These are phyloP conservation scores for Lichtheimia hyalospora DNA, from an alignment of 371 early-diverging fungal species.

Conservation along the genomic window DNA sequence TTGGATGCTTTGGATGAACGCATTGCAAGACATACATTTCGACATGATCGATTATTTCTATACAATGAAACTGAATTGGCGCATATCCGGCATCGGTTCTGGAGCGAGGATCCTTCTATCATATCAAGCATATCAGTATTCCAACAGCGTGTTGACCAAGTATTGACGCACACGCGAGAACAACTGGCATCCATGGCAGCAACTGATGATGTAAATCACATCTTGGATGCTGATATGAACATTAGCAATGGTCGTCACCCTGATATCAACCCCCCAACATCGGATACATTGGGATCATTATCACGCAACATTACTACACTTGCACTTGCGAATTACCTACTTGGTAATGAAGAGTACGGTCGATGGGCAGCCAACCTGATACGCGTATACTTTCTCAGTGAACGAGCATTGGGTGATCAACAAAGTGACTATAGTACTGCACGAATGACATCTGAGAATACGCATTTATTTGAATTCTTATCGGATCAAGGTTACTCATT, in stretches of 20 bases:
- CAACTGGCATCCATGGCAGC: too few species aligned
- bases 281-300: constrained; percentile 31
- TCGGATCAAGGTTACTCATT: constrained; percentile 70
- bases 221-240: constrained; percentile 20
- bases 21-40: constrained; percentile 59
- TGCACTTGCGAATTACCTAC: constrained; percentile 59
- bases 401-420: constrained; percentile 54
- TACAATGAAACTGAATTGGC: constrained; percentile 58
- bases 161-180: too few species aligned
- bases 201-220: too few species aligned
- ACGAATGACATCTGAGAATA: constrained; percentile 49
- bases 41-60: constrained; percentile 53
- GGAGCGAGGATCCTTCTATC: constrained; percentile 55
- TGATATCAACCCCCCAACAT: neutral
- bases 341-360: constrained; percentile 58
- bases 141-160: constrained; percentile 35
- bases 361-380: constrained; percentile 66
- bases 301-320: constrained; percentile 62
- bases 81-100: constrained; percentile 54
- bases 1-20: constrained; percentile 65
- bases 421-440: constrained; percentile 49
- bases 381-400: constrained; percentile 55
- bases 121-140: constrained; percentile 29
- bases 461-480: constrained; percentile 54
- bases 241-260: neutral